Evolutionary conservation across 164 flowering plant species (phyloP), one percentile per base, ranked within the genome.

Genomic region (Magnolia kwangsiensis): DNA sequence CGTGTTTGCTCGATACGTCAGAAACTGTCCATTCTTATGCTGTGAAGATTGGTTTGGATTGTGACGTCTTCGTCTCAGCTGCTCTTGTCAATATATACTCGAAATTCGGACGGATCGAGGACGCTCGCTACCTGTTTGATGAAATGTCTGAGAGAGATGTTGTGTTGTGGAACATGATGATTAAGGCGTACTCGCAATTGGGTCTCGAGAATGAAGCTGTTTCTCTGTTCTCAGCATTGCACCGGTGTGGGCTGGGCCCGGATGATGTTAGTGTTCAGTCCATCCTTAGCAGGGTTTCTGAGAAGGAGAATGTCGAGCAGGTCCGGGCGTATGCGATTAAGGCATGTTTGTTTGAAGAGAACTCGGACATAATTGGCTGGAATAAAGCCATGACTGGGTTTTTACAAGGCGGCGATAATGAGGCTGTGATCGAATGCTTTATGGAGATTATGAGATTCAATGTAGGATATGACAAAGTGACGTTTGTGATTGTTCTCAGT

Each of bases 11-110:
- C 7, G 70, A 70, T 71, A 77, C 75, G 76, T 76, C 89, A 3
- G 85, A 85, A 83, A 59, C 72, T 7, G 80, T 89, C 80, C 92
- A 89, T 77, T 81, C 85, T 31, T 81, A 83, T 69, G 80, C 89
- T 0, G 20, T 82, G 50, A 85, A 84, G 69, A 64, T 85, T 83
- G 90, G 89, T 4, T 78, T 88, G 81, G 88, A 79, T 1, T 73
- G 50, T 85, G 88, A 89, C 51, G 51, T 27, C n/a, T 89, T 85
- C 73, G 80, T 89, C 58, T 78, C 88, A 0, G 86, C 86, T 4
- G 82, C 87, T 67, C 84, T 89, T 11, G 87, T 87, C n/a, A 82
- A 84, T 74, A 78, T 83, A 4, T 87, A 88, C 59, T 74, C 78
- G 0, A 87, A 85, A 71, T 83, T 72, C 27, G 84, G 88, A 27